Base-by-base conservation (phyloP, 768 basidiomycete species). In the Naganishia friedmannii region DNA sequence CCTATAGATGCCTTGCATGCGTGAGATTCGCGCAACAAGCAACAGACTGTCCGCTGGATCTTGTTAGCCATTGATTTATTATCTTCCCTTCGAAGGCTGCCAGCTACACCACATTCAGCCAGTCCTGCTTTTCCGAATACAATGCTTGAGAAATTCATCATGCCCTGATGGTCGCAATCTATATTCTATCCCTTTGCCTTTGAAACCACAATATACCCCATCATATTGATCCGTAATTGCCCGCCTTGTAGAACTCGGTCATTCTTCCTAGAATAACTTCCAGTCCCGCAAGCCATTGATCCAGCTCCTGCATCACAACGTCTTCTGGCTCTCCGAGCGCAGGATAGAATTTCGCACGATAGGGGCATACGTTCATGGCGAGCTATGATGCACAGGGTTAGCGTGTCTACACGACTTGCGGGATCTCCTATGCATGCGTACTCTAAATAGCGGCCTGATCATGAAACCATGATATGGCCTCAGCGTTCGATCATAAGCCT, bases 401-500 rank as follows among this genome's bases (percentile, higher is more conserved):
- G 53, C 21, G 29, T 5, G 3, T 56, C 21, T 5, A 28, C 23
- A 29, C 42, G 19, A 28, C 19, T 56, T 4, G 23, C 26, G n/a
- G 34, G 34, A 37, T 37, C 34, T 37, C 12, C 34, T 12, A 15
- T 19, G 37, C n/a, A 29, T 51, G 83, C 87, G 70, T 71, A 88
- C 87, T 15, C 83, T 74, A 79, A 88, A 88, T 70, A 87, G 70
- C 51, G 84, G 84, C 73, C 84, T 81, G 45, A 87, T 84, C 74
- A 89, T 86, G 69, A 81, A 76, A 0, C 76, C 76, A 81, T 99
- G 95, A 82, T 88, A 88, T 75, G 88, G 84, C 83, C 89, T 93
- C 78, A 99, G 83, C 13, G 90, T 94, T 12, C 73, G 84, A 19
- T 88, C 89, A 79, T 99, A 99, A 0, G 90, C 86, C 56, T 87